These are phyloP conservation scores for Capronia coronata DNA, from an alignment of 2,329 filamentous ascomycete genomes.

Conservation along the genomic window DNA sequence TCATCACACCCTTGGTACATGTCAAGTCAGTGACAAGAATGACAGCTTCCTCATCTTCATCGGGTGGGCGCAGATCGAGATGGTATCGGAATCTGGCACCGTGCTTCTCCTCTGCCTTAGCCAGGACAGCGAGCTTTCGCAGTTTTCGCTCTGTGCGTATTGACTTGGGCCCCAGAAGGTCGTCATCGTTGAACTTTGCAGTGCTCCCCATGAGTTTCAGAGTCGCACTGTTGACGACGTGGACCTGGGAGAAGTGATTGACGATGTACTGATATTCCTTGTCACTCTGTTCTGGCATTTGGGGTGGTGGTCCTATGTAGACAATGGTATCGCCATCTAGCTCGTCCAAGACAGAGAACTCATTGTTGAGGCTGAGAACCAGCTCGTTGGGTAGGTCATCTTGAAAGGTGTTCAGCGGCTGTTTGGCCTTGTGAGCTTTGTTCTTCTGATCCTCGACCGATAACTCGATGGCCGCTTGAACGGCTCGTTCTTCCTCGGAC, in stretches of 20 bases:
- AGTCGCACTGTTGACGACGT: conserved; percentile 33
- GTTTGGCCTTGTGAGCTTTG: not conserved
- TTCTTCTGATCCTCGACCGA: conserved; percentile 9
- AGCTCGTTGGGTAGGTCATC: not conserved
- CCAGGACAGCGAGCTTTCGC: conserved; percentile 13
- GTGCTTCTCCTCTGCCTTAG: conserved; percentile 7
- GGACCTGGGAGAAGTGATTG: conserved; percentile 28
- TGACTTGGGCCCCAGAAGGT: conserved; percentile 30
- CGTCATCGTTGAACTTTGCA: conserved; percentile 28
- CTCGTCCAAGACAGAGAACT: conserved; percentile 21
- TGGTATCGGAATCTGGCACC: conserved; percentile 46
- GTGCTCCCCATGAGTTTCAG: conserved; percentile 30
- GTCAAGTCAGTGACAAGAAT: conserved; percentile 54
- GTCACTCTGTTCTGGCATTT: conserved; percentile 16
- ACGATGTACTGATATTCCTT: conserved; percentile 19
- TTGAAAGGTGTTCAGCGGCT: too few species aligned
- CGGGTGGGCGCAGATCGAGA: conserved; percentile 57
- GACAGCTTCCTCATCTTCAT: conserved; percentile 57
- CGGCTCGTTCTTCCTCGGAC: conserved; percentile 3
- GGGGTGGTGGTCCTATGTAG: conserved; percentile 34
- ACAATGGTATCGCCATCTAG: conserved; percentile 35
- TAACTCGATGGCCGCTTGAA: conserved; percentile 7
- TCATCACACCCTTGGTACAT: conserved; percentile 50
- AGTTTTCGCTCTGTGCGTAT: conserved; percentile 26
- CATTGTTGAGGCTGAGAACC: conserved; percentile 23